Conservation (phyloP, 31 red algal genomes). For the Asparagopsis taxiformis region DNA sequence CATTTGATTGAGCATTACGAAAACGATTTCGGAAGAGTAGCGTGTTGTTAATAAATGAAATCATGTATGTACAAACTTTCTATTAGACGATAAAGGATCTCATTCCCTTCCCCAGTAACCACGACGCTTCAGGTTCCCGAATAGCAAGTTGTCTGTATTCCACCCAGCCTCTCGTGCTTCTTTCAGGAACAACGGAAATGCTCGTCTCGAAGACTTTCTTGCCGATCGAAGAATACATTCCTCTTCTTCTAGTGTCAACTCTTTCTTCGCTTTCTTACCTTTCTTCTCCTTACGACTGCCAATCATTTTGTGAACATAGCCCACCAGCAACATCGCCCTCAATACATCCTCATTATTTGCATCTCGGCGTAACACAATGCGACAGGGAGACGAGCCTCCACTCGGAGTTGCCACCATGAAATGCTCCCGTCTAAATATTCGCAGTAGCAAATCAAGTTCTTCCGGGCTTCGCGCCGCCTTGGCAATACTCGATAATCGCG, state of each 20-base stretch:
- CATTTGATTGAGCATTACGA: too few relatives aligned
- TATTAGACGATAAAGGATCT: neutral
- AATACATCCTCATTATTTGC: constrained; percentile 87
- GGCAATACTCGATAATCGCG: constrained; percentile 64
- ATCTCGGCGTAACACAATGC: constrained; percentile 83
- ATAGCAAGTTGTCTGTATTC: constrained; percentile 70
- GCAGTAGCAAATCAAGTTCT: constrained; percentile 75
- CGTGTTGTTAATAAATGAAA: neutral
- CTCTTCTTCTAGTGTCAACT: constrained; percentile 38
- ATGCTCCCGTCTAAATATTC: constrained; percentile 63
- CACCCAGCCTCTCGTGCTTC: constrained; percentile 40
- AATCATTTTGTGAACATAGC: constrained; percentile 53
- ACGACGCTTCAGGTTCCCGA: constrained; percentile 59
- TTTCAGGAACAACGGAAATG: constrained; percentile 24
- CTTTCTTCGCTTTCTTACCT: too few relatives aligned
- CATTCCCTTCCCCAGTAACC: constrained; percentile 47
- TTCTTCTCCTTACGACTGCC: constrained; percentile 28
- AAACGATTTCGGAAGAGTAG: too few relatives aligned
- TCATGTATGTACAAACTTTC: neutral
- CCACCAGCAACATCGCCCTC: constrained; percentile 79
- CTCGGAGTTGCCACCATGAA: constrained; percentile 41
- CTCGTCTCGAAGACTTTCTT: constrained; percentile 16
- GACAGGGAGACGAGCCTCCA: constrained; percentile 26
- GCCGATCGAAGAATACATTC: constrained; percentile 38
- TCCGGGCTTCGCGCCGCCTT: constrained; percentile 67